Percentiles rank a stretch among this genome's conserved stretches.
phyloP scores from a whole-genome alignment of 148 eudicot species.

The Vaccinium vitisidaea region DNA sequence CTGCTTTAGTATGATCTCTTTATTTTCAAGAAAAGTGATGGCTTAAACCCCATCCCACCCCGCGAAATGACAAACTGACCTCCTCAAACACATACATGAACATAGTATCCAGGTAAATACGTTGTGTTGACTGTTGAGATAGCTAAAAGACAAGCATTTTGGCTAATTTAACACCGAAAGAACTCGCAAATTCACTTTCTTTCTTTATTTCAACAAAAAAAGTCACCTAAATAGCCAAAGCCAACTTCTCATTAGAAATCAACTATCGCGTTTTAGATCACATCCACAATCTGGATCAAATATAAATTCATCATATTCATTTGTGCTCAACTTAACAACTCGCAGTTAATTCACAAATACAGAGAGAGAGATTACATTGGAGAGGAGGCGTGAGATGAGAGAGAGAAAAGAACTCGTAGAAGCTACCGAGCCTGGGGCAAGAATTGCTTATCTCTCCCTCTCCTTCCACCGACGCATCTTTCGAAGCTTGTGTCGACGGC shows the following conservation, averaged over 20 bases:
- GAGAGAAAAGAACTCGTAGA: slow-evolving; percentile 94
- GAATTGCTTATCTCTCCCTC: slow-evolving; percentile 83
- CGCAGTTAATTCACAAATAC: not conserved
- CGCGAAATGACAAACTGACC: not conserved
- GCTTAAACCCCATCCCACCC: not conserved
- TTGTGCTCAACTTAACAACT: not conserved
- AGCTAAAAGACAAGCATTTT: not conserved
- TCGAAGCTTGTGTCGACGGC: slow-evolving; percentile 26
- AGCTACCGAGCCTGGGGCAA: slow-evolving; percentile 86
- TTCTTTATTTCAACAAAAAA: not conserved
- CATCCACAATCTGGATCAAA: not conserved
- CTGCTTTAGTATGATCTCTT: too few species aligned
- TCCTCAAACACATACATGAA: not conserved
- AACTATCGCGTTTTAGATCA: not conserved
- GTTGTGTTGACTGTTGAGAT: not conserved
- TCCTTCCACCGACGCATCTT: slow-evolving; percentile 65
- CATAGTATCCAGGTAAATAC: not conserved
- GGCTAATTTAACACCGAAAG: not conserved
- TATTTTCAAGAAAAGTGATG: not conserved
- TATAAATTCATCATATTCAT: not conserved
- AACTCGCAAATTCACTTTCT: not conserved
- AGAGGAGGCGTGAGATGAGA: slow-evolving; percentile 91
- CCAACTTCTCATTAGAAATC: not conserved
- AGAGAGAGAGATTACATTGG: slow-evolving; percentile 51
- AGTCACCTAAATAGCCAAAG: not conserved